Evolutionary conservation across 164 flowering plant species (phyloP), one percentile per base, ranked within the genome.

Genomic region (Liquidambar formosana): DNA sequence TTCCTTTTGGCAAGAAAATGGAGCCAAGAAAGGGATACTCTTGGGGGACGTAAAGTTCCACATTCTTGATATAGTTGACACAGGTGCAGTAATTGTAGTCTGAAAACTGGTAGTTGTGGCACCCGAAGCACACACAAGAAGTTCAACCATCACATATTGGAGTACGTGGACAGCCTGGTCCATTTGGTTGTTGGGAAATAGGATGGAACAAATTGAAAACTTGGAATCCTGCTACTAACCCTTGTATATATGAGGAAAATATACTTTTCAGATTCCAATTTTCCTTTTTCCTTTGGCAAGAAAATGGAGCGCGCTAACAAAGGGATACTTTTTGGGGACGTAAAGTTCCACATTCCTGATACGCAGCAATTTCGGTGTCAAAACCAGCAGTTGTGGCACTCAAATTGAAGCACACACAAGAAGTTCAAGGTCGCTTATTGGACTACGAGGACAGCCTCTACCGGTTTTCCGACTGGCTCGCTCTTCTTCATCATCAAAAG

Each of bases 341-440:
- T 33, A 33, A 33, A 33, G 41, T 2, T 33, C 41, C 41, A 33
- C 41, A 33, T 33, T 33, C 41, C 41, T 33, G 41, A 33, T 33
- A 33, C 2, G 26, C 78, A 74, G 65, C 83, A 80, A 15, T 0
- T 10, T 65, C 83, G 77, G 38, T 75, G 75, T 14, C 2, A 8
- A 41, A 77, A 77, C n/a, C 78, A 71, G 65, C 83, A 80, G 48
- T n/a, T 57, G 43, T 22, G 5, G 61, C 83, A 80, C 16, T 80
- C 83, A n/a, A n/a, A n/a, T n/a, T n/a, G 28, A 77, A 26, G 23
- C 83, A 80, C 3, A 80, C 77, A 28, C 83, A 80, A 1, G 52
- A 21, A 0, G 65, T 53, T 67, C 83, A 80, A 9, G 78, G 6
- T 59, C 18, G 61, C 83, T 77, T 6, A 13, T 38, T 4, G 61